Evolutionary conservation across 495 filamentous ascomycete species (phyloP).

Genomic region (Cenococcum geophilum): DNA sequence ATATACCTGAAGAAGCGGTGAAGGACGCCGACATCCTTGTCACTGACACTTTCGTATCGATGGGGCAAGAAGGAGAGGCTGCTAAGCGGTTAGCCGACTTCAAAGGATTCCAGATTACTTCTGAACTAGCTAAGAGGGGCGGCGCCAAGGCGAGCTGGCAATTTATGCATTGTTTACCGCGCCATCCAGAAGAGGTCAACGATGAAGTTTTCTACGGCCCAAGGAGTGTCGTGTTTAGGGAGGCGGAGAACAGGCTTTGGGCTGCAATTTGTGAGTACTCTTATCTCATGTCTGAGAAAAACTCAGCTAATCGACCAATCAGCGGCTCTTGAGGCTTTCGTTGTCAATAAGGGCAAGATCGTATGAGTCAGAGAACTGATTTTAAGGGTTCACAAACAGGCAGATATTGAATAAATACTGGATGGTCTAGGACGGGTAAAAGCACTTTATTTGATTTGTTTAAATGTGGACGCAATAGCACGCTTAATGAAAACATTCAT

Average conservation of each 20-base stretch:
- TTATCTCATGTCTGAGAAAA: not conserved
- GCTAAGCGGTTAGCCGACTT: slow-evolving; percentile 72
- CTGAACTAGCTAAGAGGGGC: slow-evolving; percentile 71
- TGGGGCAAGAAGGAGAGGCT: slow-evolving; percentile 89
- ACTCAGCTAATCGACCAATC: slow-evolving; percentile 5
- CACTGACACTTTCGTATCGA: slow-evolving; percentile 95
- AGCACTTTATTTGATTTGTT: no score
- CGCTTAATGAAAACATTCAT: no score
- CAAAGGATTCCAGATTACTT: slow-evolving; percentile 81
- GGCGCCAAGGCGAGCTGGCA: slow-evolving; percentile 87
- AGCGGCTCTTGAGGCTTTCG: slow-evolving; percentile 81
- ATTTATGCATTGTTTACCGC: slow-evolving; percentile 98
- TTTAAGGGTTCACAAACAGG: not conserved
- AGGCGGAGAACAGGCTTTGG: slow-evolving; percentile 93
- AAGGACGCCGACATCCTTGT: slow-evolving; percentile 84
- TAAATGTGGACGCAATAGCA: no score
- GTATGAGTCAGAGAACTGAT: not conserved
- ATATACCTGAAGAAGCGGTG: slow-evolving; percentile 79
- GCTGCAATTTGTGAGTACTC: slow-evolving; percentile 60
- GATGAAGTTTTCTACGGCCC: slow-evolving; percentile 89
- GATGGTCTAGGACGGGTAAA: not conserved
- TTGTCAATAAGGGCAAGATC: slow-evolving; percentile 81
- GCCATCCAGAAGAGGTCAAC: slow-evolving; percentile 86
- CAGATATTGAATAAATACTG: not conserved
- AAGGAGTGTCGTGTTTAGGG: slow-evolving; percentile 78